Base-by-base conservation (phyloP, 2,329 filamentous ascomycete species). In the Aspergillus costaricaensis region DNA sequence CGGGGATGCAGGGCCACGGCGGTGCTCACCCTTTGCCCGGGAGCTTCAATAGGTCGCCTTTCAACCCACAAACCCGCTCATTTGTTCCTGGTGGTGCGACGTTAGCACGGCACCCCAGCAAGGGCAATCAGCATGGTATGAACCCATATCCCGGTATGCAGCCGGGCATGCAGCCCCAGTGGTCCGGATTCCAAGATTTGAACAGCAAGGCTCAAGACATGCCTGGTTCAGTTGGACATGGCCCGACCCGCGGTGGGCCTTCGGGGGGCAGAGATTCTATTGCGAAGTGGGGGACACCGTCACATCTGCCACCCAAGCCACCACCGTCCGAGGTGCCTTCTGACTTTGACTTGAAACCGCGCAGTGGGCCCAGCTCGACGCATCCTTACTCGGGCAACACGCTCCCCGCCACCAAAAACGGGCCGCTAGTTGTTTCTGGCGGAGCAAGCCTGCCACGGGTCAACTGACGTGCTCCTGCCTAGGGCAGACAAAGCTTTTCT, bases 41-140 rank as follows among this genome's bases (percentile, higher is more conserved):
- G 38, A 95, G 89, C 76, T 96, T 86, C 72, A 91, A 90, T 71
- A 85, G 92, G 60, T 91, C 92, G 68, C 87, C 90, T 12, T 97
- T 98, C 80, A 97, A 97, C 72, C 94, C 93, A 0, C 93, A 96
- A 78, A 97, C 91, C 15, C 91, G 96, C 71, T 91, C 93, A 0
- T 97, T 98, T 75, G 86, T 96, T 23, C 94, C 94, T 1, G 83
- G 82, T 55, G 81, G 85, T 47, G 67, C 70, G 32, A 62, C 73
- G 38, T 63, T 70, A 14, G 56, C 66, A 12, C 74, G 76, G 52
- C 74, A 75, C 57, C 70, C 73, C 30, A 72, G 68, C 50, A 74
- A 75, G 60, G 68, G 65, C 57, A 60, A 65, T 27, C 72, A 73
- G 36, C 68, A 68, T 64, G 62, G 57, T 56, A 67, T 70, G 64